phyloP scores from a whole-genome alignment of 306 rosid genomes.

The peach (Prunus persica) region DNA sequence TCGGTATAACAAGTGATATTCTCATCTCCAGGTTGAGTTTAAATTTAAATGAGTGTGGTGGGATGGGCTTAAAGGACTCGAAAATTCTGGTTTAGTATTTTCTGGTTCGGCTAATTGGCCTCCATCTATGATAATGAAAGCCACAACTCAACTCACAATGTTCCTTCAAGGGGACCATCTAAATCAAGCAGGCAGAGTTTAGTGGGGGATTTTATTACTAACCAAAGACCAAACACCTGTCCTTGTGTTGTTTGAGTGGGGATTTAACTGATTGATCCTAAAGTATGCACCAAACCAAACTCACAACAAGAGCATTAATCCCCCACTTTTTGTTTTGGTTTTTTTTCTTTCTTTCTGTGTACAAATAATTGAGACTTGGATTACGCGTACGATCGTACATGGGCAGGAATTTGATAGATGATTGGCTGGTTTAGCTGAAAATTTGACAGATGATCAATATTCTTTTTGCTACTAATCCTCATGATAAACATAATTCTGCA shows the following conservation, averaged over 20 bases:
- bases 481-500: constrained; percentile 10
- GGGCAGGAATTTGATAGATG: background rate
- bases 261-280: background rate
- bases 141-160: constrained; percentile 7
- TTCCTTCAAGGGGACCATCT: constrained; percentile 15
- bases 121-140: background rate
- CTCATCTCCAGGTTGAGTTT: background rate
- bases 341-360: background rate
- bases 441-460: constrained; percentile 27
- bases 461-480: constrained; percentile 16
- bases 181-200: background rate
- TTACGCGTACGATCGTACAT: background rate
- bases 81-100: background rate
- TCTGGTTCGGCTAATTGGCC: constrained; percentile 2
- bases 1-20: constrained; percentile 3
- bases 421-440: constrained; percentile 3
- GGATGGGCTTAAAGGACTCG: too few species aligned
- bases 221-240: constrained; percentile 17
- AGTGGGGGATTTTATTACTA: constrained; percentile 18
- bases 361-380: background rate
- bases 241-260: constrained; percentile 6
- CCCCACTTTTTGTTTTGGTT: too few species aligned
- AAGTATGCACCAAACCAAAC: constrained; percentile 12
- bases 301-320: background rate
- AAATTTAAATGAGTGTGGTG: background rate